Evolutionary conservation across 805 yeast species (phyloP).

Genomic region (Myxozyma neglecta): DNA sequence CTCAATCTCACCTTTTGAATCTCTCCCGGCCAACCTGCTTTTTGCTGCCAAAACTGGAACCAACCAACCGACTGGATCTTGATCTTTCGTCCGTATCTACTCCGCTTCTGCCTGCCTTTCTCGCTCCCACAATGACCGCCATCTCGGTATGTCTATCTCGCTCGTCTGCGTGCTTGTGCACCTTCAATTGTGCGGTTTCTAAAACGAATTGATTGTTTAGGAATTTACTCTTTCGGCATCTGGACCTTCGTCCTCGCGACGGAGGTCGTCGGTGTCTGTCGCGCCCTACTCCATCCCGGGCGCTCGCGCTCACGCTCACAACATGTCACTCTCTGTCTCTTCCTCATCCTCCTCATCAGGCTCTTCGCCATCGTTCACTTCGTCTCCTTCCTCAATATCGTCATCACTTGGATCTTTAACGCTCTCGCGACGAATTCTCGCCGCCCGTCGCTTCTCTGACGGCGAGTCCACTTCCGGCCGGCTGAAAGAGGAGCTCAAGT

Average conservation of each 20-base stretch:
- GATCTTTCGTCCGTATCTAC: background rate
- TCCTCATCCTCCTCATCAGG: constrained; percentile 22
- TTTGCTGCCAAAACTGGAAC: too few relatives aligned
- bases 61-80: too few relatives aligned
- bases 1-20: background rate
- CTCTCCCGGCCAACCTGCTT: background rate
- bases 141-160: background rate
- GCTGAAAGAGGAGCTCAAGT: constrained; percentile 76
- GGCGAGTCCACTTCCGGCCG: constrained; percentile 72
- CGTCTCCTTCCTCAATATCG: constrained; percentile 18
- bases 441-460: constrained; percentile 77
- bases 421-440: constrained; percentile 46
- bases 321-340: constrained; percentile 15
- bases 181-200: background rate
- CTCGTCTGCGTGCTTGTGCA: background rate
- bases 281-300: constrained; percentile 32
- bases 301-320: constrained; percentile 22
- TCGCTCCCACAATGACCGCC: background rate
- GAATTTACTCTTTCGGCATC: constrained; percentile 2
- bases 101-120: background rate
- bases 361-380: constrained; percentile 5
- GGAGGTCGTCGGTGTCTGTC: constrained; percentile 28
- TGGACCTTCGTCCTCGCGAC: constrained; percentile 16
- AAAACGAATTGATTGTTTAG: background rate
- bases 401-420: constrained; percentile 21